Conservation (phyloP, 768 basidiomycete species). For the Psilocybe subaeruginosa region DNA sequence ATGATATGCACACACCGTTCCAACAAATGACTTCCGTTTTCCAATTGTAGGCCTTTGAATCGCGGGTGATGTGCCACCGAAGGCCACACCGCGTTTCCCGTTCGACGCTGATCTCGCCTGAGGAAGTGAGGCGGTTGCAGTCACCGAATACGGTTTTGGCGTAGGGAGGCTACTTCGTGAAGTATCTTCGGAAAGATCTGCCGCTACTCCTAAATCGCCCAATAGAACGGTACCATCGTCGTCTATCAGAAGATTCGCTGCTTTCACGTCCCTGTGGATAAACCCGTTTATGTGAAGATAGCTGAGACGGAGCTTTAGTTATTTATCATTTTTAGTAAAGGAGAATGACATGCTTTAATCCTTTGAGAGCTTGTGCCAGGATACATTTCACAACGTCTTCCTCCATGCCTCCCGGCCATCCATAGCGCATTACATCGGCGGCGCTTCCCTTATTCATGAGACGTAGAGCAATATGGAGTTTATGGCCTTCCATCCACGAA, state of each 20-base stretch:
- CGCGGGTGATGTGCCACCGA: conserved; percentile 31
- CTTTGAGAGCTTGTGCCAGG: conserved; percentile 82
- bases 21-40: conserved; percentile 92
- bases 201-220: conserved; percentile 92
- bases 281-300: conserved; percentile 90
- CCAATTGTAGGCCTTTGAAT: conserved; percentile 51
- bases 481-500: conserved; percentile 84
- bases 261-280: conserved; percentile 94
- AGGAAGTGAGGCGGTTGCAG: conserved; percentile 33
- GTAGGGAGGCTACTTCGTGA: conserved; percentile 31
- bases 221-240: conserved; percentile 89
- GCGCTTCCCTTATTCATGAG: conserved; percentile 91
- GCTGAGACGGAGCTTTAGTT: conserved; percentile 35
- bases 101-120: conserved; percentile 26
- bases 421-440: conserved; percentile 82
- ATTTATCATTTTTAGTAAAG: conserved; percentile 4
- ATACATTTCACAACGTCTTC: conserved; percentile 89
- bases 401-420: conserved; percentile 87
- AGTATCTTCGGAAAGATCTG: conserved; percentile 73
- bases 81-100: conserved; percentile 36
- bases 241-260: conserved; percentile 91
- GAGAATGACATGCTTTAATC: conserved; percentile 67
- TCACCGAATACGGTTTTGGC: conserved; percentile 29
- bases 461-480: conserved; percentile 83
- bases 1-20: conserved; percentile 58